Evolutionary conservation across 352 stramenopile species (phyloP).

Genomic region (Achlya hypogyna): DNA sequence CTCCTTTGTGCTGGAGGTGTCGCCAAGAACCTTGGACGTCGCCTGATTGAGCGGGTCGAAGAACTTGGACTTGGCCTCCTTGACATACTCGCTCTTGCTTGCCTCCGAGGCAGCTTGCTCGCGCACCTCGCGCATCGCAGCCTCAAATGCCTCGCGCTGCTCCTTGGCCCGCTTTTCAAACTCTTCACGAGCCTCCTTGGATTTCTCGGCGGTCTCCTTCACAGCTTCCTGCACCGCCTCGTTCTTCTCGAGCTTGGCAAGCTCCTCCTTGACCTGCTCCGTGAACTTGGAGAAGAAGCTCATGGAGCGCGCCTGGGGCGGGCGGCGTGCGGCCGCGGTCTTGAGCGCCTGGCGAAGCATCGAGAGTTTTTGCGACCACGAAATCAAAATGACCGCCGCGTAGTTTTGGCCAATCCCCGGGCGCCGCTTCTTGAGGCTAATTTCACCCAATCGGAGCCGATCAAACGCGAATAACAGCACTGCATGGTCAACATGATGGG

Average conservation of each 20-base stretch:
- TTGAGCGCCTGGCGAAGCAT: constrained; percentile 14
- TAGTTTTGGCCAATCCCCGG: not conserved
- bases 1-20: constrained; percentile 27
- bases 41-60: constrained; percentile 36
- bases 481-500: too few species aligned
- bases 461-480: too few species aligned
- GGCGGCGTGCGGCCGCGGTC: not conserved
- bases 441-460: not conserved
- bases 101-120: constrained; percentile 40
- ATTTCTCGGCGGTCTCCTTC: constrained; percentile 58
- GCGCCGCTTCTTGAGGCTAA: not conserved
- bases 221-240: constrained; percentile 64
- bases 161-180: constrained; percentile 23
- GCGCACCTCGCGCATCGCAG: constrained; percentile 42
- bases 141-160: constrained; percentile 25
- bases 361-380: not conserved
- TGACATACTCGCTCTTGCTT: constrained; percentile 25
- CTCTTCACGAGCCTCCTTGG: constrained; percentile 21
- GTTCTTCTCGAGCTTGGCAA: constrained; percentile 77
- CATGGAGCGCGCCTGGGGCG: constrained; percentile 28
- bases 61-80: constrained; percentile 48
- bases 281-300: constrained; percentile 72
- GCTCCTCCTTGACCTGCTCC: constrained; percentile 69
- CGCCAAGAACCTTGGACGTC: constrained; percentile 56
- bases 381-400: not conserved